These are phyloP conservation scores for Aspergillus versicolor DNA, from an alignment of 2,329 filamentous ascomycete species.

Conservation along the genomic window DNA sequence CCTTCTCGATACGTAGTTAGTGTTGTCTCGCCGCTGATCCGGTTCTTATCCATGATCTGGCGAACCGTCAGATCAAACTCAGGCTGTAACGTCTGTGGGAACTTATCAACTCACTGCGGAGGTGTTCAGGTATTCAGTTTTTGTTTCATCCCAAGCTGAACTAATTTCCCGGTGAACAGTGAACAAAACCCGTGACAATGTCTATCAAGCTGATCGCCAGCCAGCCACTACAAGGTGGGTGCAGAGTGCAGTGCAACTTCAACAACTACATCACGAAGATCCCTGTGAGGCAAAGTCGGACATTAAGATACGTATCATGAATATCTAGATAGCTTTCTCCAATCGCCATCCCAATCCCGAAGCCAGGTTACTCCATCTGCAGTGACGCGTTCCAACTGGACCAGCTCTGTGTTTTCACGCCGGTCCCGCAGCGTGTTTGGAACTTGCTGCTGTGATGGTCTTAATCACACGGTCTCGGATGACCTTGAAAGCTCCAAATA, in stretches of 20 bases:
- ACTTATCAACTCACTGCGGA: too few relatives aligned
- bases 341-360: background rate
- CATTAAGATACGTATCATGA: background rate
- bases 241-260: too few relatives aligned
- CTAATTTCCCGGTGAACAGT: too few relatives aligned
- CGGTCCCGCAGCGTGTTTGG: slow-evolving; percentile 2
- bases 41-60: background rate
- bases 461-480: background rate
- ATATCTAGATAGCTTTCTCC: background rate
- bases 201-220: too few relatives aligned
- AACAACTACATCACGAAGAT: too few relatives aligned
- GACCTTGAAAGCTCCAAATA: background rate
- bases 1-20: too few relatives aligned
- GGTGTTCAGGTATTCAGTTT: too few relatives aligned
- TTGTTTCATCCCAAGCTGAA: too few relatives aligned
- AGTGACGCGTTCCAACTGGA: background rate
- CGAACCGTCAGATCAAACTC: background rate
- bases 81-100: background rate
- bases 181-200: too few relatives aligned
- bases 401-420: slow-evolving; percentile 2
- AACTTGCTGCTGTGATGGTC: background rate
- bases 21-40: background rate
- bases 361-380: background rate
- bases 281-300: background rate
- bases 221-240: too few relatives aligned